These are phyloP conservation scores for Geotrichum carabidarum DNA, from an alignment of 1,139 yeast genomes.

Conservation along the genomic window DNA sequence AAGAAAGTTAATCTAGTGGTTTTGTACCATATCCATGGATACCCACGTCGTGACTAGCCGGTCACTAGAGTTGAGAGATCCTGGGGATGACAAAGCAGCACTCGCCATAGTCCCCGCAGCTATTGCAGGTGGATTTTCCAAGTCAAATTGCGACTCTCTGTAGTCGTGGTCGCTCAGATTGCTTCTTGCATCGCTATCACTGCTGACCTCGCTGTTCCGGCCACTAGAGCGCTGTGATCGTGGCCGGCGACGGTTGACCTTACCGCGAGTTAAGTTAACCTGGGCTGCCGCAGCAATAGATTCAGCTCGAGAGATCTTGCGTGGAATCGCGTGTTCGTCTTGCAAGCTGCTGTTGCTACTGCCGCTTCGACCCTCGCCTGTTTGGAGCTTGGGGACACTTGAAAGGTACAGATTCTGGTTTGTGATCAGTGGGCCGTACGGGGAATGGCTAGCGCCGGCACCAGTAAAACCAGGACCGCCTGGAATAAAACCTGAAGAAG, in stretches of 20 bases:
- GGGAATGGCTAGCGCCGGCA: background rate
- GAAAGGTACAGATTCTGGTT: conserved; percentile 1
- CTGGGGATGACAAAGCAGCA: background rate
- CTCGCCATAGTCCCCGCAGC: background rate
- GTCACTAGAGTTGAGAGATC: conserved; percentile 1
- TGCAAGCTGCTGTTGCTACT: background rate
- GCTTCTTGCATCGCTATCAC: background rate
- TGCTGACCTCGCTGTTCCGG: background rate
- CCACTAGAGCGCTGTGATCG: background rate
- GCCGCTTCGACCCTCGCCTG: background rate
- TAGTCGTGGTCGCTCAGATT: background rate
- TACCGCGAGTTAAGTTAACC: conserved; percentile 13
- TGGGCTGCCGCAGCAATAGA: conserved; percentile 11
- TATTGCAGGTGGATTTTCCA: background rate
- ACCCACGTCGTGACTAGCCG: conserved; percentile 3
- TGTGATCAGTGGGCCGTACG: background rate
- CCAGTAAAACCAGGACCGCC: background rate
- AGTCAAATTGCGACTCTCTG: background rate
- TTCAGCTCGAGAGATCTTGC: conserved; percentile 10
- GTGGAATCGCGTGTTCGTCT: conserved; percentile 1
- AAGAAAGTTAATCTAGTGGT: background rate
- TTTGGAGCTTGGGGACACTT: conserved; percentile 1
- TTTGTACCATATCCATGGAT: background rate
- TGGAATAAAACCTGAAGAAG: background rate
- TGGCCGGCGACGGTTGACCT: conserved; percentile 14